phyloP scores from a whole-genome alignment of 495 filamentous ascomycete species.

The Hypoxylon fragiforme region DNA sequence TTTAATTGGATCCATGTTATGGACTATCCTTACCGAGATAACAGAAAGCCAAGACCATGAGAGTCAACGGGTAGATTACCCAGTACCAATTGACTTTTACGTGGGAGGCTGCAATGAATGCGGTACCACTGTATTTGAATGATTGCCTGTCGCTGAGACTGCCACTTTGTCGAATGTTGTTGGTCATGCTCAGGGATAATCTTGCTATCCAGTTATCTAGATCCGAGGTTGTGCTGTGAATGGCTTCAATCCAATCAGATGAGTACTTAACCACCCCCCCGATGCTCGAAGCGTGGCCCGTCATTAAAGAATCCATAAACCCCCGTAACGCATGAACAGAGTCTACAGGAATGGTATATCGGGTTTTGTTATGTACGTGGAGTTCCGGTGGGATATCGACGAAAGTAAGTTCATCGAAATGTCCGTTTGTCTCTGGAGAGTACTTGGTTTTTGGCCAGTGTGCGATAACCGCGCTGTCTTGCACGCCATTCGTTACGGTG shows the following conservation, averaged over 20 bases:
- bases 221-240: slow-evolving; percentile 36
- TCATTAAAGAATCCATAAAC: slow-evolving; percentile 39
- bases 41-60: slow-evolving; percentile 40
- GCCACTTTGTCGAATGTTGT: slow-evolving; percentile 39
- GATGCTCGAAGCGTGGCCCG: slow-evolving; percentile 35
- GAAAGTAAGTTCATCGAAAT: slow-evolving; percentile 37
- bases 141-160: slow-evolving; percentile 1
- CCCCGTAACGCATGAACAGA: slow-evolving; percentile 32
- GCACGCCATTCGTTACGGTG: slow-evolving; percentile 30
- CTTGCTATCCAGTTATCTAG: slow-evolving; percentile 37
- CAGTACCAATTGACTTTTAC: slow-evolving; percentile 44
- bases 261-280: slow-evolving; percentile 34
- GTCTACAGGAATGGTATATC: slow-evolving; percentile 36
- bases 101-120: slow-evolving; percentile 37
- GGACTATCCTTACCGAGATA: slow-evolving; percentile 32
- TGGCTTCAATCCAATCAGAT: slow-evolving; percentile 47
- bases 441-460: slow-evolving; percentile 39
- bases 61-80: slow-evolving; percentile 42
- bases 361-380: slow-evolving; percentile 29
- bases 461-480: slow-evolving; percentile 24
- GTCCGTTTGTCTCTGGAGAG: slow-evolving; percentile 12
- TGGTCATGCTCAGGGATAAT: slow-evolving; percentile 40
- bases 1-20: too few relatives aligned
- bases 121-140: slow-evolving; percentile 33
- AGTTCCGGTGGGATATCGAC: slow-evolving; percentile 36